Base-by-base conservation (phyloP, 306 rosid genomes). In the Echinosophora koreensis region DNA sequence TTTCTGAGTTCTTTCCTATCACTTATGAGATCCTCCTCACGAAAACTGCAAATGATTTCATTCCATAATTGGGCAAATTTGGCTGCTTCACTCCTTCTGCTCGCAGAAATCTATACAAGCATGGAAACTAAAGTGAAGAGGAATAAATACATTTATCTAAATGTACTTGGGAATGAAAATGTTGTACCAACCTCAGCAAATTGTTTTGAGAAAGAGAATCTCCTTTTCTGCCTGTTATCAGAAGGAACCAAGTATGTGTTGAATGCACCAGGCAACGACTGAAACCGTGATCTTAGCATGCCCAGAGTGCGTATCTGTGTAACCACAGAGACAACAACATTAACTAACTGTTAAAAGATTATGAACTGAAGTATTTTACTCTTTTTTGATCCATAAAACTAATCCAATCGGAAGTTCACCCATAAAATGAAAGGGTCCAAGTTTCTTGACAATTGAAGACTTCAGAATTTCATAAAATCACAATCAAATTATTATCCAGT, bases 21-120 rank as follows among this genome's bases (percentile, higher is more conserved):
- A 44, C 92, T 88, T 63, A 95, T 89, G 86, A 95, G 83, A 85
- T 95, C 99, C 73, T 95, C 97, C 96, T 95, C 97, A 6, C 99
- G 97, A 58, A 95, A 95, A 88, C 99, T 84, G 84, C 97, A 88
- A 61, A 95, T 92, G 71, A 95, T 89, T 87, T 92, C 97, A 88
- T 95, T 95, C 97, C 97, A 95, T 82, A 95, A 69, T 76, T 95
- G 99, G 68, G 97, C 93, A 85, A 95, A 95, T 62, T 95, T 95
- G 57, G 99, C 97, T 69, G 99, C 99, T 87, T 95, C 99, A 82
- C 82, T 89, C 81, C 97, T 90, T 88, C 91, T 89, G 89, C 87
- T 92, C 7, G 97, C 87, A 52, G 89, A 84, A 79, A 86, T 83
- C 99, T 95, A 83, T 52, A 69, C 64, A 63, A 65, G 64, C 69